Conservation (phyloP, 371 early-diverging fungal species). For the Mortierella sp. region DNA sequence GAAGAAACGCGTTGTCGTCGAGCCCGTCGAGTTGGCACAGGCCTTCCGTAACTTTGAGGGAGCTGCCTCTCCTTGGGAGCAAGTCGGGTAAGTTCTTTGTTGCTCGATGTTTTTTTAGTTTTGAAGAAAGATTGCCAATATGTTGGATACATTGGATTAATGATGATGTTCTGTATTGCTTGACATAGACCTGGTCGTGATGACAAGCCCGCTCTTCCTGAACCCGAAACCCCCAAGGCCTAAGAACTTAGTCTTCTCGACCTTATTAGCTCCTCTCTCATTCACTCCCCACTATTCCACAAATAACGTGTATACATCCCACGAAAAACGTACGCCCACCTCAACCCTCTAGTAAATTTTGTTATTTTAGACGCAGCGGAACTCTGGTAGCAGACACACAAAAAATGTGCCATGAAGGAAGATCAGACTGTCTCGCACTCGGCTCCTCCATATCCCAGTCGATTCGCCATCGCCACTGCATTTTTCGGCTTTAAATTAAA, state of each 20-base stretch:
- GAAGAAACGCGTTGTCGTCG: constrained; percentile 95
- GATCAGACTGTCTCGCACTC: not conserved
- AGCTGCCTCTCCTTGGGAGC: constrained; percentile 91
- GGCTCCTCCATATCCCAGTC: not conserved
- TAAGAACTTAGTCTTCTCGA: constrained; percentile 9
- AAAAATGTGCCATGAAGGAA: not conserved
- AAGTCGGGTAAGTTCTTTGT: constrained; percentile 70
- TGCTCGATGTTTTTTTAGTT: not conserved
- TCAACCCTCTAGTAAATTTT: not conserved
- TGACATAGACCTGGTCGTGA: constrained; percentile 51
- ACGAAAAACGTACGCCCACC: constrained; percentile 1
- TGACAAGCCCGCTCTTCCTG: constrained; percentile 56
- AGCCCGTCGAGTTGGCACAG: constrained; percentile 96
- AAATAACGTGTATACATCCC: constrained; percentile 13
- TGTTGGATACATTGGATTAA: not conserved
- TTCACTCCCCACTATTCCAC: not conserved
- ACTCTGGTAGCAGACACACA: not conserved
- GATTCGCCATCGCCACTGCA: not conserved
- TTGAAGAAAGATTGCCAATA: not conserved
- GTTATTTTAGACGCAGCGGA: constrained; percentile 22
- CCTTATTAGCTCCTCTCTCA: not conserved
- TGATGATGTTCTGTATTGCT: not conserved
- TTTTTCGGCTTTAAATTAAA: not conserved
- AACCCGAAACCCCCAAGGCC: constrained; percentile 53
- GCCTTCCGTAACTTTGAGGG: constrained; percentile 95